Evolutionary conservation across 129 eudicot genomes (phyloP), one percentile per base, ranked within the genome.

Genomic region (Lactuca saligna): DNA sequence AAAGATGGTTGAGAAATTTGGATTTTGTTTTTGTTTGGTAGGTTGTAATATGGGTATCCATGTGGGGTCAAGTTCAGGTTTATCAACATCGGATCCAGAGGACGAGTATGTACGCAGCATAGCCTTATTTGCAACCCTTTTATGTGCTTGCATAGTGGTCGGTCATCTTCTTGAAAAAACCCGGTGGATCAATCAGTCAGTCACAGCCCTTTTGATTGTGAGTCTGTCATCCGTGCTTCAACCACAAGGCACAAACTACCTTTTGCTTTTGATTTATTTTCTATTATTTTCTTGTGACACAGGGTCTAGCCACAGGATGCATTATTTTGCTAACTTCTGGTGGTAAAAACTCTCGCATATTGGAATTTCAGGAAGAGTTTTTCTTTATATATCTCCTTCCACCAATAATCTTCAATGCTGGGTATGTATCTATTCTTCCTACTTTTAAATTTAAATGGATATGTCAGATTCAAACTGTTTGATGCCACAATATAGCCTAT

Each of bases 331-430:
- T 75, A 17, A 49, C 62, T 69, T 67, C 96, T 5, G 80, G 87
- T 54, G 90, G 93, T 54, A 80, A 38, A 76, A 81, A 77, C 61
- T 88, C 97, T 0, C 81, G 81, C 3, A 39, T 91, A 41, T 57
- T 91, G 57, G 89, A 79, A 65, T 91, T 91, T 10, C 65, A 88
- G 34, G 91, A 79, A 55, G 82, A 91, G 48, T 82, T 88, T 57
- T 88, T 91, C 83, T 91, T 88, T 62, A 91, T 88, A 37, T 91
- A 88, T 76, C 84, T 88, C 64, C 86, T 91, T 68, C 98, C 98
- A 8, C 98, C 98, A 37, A 91, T 91, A 37, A 91, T 91, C 37
- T 91, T 91, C 56, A 88, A 91, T 86, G 98, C 98, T 51, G 98
- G 98, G 98, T 91, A 81, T 10, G 15, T 39, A 56, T 20, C 20